Percentiles rank a stretch among this genome's conserved stretches.
Evolutionary conservation across 2,329 filamentous ascomycete genomes (phyloP).

Genomic region (Xylariaceae sp.): DNA sequence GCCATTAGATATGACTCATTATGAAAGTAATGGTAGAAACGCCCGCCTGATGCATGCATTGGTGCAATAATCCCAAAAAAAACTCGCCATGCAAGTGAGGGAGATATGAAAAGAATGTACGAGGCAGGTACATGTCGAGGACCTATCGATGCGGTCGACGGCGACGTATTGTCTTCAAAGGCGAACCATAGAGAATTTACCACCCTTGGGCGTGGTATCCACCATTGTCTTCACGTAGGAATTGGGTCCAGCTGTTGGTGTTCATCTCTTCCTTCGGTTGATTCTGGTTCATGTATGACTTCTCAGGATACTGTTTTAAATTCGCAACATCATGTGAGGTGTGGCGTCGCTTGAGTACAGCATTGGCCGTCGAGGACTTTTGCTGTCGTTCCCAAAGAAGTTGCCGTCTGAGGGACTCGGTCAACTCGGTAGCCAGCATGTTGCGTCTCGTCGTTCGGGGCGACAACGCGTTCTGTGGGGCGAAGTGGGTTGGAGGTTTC

Average conservation of each 20-base stretch:
- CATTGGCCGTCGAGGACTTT: conserved; percentile 82
- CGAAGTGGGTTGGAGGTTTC: conserved; percentile 55
- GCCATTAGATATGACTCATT: conserved; percentile 25
- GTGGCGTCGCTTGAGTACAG: conserved; percentile 82
- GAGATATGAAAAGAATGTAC: conserved; percentile 26
- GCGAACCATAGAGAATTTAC: conserved; percentile 42
- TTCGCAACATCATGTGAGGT: conserved; percentile 89
- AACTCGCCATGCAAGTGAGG: conserved; percentile 32
- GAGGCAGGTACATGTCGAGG: conserved; percentile 21
- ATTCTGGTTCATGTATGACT: conserved; percentile 55
- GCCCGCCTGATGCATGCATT: conserved; percentile 32
- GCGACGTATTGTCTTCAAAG: conserved; percentile 7
- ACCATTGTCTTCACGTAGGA: conserved; percentile 75
- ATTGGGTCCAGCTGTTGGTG: conserved; percentile 76
- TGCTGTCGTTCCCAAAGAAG: conserved; percentile 94
- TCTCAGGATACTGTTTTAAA: conserved; percentile 73
- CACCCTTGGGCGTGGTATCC: conserved; percentile 84
- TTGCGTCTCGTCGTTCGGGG: conserved; percentile 88
- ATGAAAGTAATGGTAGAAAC: conserved; percentile 30
- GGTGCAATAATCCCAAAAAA: conserved; percentile 31
- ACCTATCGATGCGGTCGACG: conserved; percentile 19
- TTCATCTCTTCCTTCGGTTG: conserved; percentile 55
- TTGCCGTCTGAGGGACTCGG: conserved; percentile 84
- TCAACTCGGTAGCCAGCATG: conserved; percentile 93
- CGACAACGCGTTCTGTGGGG: conserved; percentile 72